Base-by-base conservation (phyloP, 352 stramenopile genomes). In the Phytophthora cryptogea region DNA sequence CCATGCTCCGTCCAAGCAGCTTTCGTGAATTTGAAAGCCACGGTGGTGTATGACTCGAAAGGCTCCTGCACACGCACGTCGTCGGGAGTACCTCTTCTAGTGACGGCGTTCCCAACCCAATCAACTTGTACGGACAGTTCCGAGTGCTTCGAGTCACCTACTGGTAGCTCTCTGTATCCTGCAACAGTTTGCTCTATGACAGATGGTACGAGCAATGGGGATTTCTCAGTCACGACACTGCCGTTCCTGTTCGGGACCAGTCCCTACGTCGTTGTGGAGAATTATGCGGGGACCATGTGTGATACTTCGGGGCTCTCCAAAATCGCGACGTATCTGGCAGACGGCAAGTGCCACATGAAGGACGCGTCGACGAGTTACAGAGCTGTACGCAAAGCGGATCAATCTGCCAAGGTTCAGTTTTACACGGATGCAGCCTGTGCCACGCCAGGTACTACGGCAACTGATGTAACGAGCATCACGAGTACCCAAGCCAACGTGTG, bases 311-410 rank as follows among this genome's bases (percentile, higher is more conserved):
- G 11, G 8, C n/a, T 58, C 5, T 26, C 9, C 5, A 9, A 3
- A 4, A 45, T 59, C n/a, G 39, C 27, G 14, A 41, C 49, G 20
- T 66, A 55, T 11, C 4, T 54, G 42, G 58, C 58, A 8, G 49
- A 66, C 13, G 58, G 58, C 14, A 54, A 40, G 26, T 66, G 57
- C 14, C 48, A 66, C 43, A 54, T 54, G 33, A 54, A 31, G 3
- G 27, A 13, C 8, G 3, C 40, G 13, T 4, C 8, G 5, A 8
- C 26, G 4, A 65, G 48, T 27, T 65, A 65, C 16, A 17, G 8
- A 13, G 57, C 11, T 20, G 8, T 41, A 8, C 35, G 35, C 33
- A 39, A 14, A 6, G 11, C 35, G 3, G 35, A 41, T 41, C 4
- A 20, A 8, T 41, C 35, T 13, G 35, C 35, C 13, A 41, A 17